Evolutionary conservation across 805 yeast species (phyloP).

Genomic region (Saccharomycopsis sp.): DNA sequence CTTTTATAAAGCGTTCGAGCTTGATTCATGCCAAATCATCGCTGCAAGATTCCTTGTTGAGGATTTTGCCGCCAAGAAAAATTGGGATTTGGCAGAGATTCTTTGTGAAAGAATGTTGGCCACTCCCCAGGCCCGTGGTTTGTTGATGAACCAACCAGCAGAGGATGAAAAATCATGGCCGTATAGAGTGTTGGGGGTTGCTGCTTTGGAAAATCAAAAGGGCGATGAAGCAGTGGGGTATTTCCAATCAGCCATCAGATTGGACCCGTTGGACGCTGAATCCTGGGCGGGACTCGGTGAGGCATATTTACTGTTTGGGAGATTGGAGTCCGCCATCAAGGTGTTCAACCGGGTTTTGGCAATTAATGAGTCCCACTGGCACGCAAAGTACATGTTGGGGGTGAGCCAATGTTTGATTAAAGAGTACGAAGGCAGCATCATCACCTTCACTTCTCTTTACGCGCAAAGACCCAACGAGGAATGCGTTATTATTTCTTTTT

Average conservation of each 20-base stretch:
- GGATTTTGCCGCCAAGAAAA: constrained; percentile 54
- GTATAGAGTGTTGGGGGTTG: constrained; percentile 74
- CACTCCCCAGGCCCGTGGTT: constrained; percentile 50
- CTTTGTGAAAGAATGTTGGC: constrained; percentile 58
- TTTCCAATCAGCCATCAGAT: constrained; percentile 78
- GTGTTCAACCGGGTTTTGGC: constrained; percentile 63
- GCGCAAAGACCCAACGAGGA: constrained; percentile 38
- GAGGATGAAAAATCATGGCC: constrained; percentile 61
- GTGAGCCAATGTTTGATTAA: constrained; percentile 53
- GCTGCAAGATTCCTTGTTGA: constrained; percentile 70
- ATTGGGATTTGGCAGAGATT: constrained; percentile 81
- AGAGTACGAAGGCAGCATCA: constrained; percentile 55
- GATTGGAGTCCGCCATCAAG: constrained; percentile 76
- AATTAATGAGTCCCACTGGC: constrained; percentile 43
- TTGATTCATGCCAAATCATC: constrained; percentile 63
- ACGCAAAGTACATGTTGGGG: constrained; percentile 60
- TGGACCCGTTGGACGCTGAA: constrained; percentile 50
- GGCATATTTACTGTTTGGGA: constrained; percentile 77
- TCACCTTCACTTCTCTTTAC: constrained; percentile 36
- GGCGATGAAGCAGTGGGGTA: constrained; percentile 76
- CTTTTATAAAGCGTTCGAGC: constrained; percentile 80
- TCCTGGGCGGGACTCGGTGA: constrained; percentile 98
- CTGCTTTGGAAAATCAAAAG: constrained; percentile 60
- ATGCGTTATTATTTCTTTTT: constrained; percentile 42
- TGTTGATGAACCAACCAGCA: constrained; percentile 32